Evolutionary conservation across 106 monocot genomes (phyloP), one percentile per base, ranked within the genome.

Genomic region (Platanthera guangdongensis): DNA sequence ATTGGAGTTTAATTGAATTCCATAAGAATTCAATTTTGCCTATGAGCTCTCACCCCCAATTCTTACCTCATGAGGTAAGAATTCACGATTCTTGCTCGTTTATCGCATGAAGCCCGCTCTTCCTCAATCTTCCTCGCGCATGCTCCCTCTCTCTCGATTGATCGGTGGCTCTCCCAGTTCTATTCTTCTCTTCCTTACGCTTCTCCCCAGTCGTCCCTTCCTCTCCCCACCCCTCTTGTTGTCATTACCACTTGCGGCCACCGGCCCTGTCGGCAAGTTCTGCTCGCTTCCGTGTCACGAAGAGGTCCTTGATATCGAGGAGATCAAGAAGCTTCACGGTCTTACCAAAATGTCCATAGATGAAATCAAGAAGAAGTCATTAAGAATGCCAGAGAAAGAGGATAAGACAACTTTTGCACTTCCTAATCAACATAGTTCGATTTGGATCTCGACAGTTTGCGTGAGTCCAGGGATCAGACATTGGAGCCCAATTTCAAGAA

Each of bases 301-400:
- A 55, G 97, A 97, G 77, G 91, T 83, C 39, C 79, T 83, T 57
- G 97, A 97, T 70, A 77, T 97, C 30, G 91, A 91, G 1, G 97
- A 97, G 79, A 97, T 97, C 68, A 62, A 79, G 15, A 71, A 88
- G 51, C 84, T 97, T 11, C 86, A 92, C 71, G 91, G 89, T 3
- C 78, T 85, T 4, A 80, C 80, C 4, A 55, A 81, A 28, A 52
- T 87, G 18, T 75, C 84, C 8, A 80, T 78, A 11, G 88, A 86
- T 28, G 84, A 80, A 46, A 78, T 46, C 1, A 68, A 78, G 10
- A 85, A 70, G 48, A 69, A 68, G 15, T 60, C 64, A 9, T 12
- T 70, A 18, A 75, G 82, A 67, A 57, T 74, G 59, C 49, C 80
- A 10, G 81, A 80, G 46, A 78, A 84, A 1, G 78, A 76, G 13